Conservation (phyloP, 169 alveolate genomes). For the Besnoitia besnoiti region DNA sequence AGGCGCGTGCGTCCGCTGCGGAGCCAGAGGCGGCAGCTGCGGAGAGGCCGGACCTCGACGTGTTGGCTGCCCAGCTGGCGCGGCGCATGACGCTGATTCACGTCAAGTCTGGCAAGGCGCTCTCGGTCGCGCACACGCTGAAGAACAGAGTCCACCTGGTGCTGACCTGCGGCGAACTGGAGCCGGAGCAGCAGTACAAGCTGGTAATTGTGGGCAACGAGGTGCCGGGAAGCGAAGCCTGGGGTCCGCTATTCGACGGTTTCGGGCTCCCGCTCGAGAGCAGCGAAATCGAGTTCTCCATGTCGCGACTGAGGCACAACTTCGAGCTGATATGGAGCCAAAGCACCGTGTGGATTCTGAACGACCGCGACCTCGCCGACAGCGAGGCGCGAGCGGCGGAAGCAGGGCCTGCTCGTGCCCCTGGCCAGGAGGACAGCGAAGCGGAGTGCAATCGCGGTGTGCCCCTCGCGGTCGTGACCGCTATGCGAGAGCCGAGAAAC, state of each 20-base stretch:
- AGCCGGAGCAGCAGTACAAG: background rate
- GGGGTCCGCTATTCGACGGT: background rate
- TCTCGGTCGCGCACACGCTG: background rate
- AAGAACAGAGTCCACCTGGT: background rate
- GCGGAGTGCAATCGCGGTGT: background rate
- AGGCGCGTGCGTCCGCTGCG: background rate
- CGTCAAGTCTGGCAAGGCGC: background rate
- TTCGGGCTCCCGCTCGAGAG: constrained; percentile 10
- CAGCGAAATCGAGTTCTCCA: background rate
- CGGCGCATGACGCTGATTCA: background rate
- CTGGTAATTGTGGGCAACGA: background rate
- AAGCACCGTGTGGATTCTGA: background rate
- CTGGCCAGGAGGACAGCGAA: background rate
- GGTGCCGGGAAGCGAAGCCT: background rate
- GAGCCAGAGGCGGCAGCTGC: background rate
- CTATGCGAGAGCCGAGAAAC: background rate
- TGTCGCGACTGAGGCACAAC: background rate
- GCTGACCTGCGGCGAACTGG: background rate
- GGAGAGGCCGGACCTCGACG: background rate
- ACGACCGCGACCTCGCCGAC: background rate
- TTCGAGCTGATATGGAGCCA: background rate
- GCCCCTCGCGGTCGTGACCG: background rate
- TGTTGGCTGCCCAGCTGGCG: background rate
- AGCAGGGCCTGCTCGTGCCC: no score
- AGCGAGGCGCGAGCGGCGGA: background rate